A percentile compares a stretch with the other conserved stretches of the same genome.
Conservation (phyloP, 768 basidiomycete genomes). For the Tephrocybe sp. region DNA sequence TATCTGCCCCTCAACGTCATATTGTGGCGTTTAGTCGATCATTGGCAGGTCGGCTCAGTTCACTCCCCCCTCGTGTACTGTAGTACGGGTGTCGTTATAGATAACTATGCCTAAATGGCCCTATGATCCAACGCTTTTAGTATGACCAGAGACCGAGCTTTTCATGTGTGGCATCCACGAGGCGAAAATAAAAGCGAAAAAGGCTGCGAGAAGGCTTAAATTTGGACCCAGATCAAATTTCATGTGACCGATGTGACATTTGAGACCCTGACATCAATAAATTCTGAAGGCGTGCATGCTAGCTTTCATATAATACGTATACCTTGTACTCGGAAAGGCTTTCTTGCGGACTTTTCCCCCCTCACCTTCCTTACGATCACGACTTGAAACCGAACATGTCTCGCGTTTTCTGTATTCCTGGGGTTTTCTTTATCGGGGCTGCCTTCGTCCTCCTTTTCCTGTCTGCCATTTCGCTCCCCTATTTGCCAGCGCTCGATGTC, state of each 20-base stretch:
- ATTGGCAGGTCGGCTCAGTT: too few relatives aligned
- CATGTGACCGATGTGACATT: slow-evolving; percentile 1
- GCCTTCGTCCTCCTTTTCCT: slow-evolving; percentile 70
- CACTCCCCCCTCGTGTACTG: too few relatives aligned
- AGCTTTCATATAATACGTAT: slow-evolving; percentile 3
- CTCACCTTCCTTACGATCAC: slow-evolving; percentile 3
- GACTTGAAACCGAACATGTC: slow-evolving; percentile 14
- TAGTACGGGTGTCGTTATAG: too few relatives aligned
- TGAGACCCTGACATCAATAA: not conserved
- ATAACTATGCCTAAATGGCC: too few relatives aligned
- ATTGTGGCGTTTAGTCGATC: too few relatives aligned
- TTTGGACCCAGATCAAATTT: not conserved
- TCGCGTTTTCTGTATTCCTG: slow-evolving; percentile 54
- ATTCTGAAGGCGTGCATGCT: slow-evolving; percentile 3
- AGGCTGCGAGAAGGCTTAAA: not conserved
- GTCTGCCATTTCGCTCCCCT: slow-evolving; percentile 72
- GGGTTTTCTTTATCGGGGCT: slow-evolving; percentile 48
- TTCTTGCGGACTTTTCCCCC: not conserved
- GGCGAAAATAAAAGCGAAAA: not conserved
- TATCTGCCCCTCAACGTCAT: too few relatives aligned
- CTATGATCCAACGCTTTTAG: too few relatives aligned
- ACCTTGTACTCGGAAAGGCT: not conserved
- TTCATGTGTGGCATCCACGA: not conserved
- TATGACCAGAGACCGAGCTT: too few relatives aligned
- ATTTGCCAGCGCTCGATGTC: slow-evolving; percentile 66